Evolutionary conservation across 495 filamentous ascomycete species (phyloP), one percentile per base, ranked within the genome.

Genomic region (Penicillium mononematosum): DNA sequence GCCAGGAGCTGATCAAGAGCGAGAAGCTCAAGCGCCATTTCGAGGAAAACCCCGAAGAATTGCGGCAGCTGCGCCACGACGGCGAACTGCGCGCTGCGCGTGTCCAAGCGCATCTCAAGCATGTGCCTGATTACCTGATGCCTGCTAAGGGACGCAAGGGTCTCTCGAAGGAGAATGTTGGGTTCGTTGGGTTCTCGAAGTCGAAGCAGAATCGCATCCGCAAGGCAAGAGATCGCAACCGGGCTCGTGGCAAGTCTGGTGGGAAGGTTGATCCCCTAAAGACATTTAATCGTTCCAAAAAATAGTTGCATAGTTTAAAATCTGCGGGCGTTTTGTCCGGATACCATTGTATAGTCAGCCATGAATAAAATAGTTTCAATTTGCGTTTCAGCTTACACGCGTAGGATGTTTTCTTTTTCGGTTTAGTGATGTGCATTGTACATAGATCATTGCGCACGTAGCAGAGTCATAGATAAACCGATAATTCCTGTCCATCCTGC

Each of bases 1-100:
- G 88, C 19, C 85, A 92, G 68, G 95, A 98, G 67, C 78, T 99
- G 29, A 76, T 97, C 56, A 91, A 92, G 70, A 91, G 86, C 62
- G 92, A 97, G 70, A 96, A 95, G 67, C 73, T 98, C 53, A 92
- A 92, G 73, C 81, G 94, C 55, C 91, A 96, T 75, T 98, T 97
- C 66, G 94, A 98, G 67, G 94, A 99, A 72, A 97, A 98, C 70
- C 94, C 94, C 0, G 84, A 85, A 8, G 92, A 97, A 66, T 74
- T 97, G 42, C 81, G 86, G 20, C 89, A 94, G 67, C 78, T 99
- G 50, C 81, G 94, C 27, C 94, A 99, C 67, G 95, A 99, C 68
- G 88, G 85, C 10, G 94, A 96, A 70, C 73, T 94, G 44, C 85
- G 90, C 58, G 80, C 86, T 20, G 88, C 89, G 5, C 79, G 89